A percentile compares a stretch with the other conserved stretches of the same genome.
These are phyloP conservation scores for Bruguiera parviflora DNA, from an alignment of 345 rosid genomes.

Conservation along the genomic window DNA sequence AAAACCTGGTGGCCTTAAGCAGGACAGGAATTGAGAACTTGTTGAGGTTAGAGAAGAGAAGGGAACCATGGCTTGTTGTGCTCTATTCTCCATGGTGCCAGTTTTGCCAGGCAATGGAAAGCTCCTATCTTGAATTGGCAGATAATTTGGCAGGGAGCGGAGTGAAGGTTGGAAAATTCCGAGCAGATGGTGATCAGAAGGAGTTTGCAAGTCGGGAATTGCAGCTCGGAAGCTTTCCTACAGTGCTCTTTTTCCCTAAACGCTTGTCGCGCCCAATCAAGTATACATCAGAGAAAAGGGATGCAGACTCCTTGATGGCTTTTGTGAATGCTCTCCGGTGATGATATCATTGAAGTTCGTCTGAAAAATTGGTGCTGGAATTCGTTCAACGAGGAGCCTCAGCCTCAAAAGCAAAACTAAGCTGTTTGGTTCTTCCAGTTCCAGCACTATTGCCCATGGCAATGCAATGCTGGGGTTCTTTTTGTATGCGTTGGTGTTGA, in stretches of 20 bases:
- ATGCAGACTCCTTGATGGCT: constrained; percentile 75
- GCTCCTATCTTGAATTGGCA: constrained; percentile 63
- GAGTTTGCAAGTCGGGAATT: constrained; percentile 70
- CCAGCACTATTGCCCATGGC: neutral
- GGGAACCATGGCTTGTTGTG: constrained; percentile 85
- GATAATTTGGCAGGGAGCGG: constrained; percentile 68
- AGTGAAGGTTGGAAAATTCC: constrained; percentile 81
- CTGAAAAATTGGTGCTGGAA: neutral
- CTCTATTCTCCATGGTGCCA: constrained; percentile 97
- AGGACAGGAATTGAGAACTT: constrained; percentile 80
- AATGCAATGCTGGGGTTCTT: neutral
- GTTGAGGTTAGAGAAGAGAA: constrained; percentile 51
- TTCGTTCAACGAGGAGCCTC: neutral
- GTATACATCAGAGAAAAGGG: constrained; percentile 85
- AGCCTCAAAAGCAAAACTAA: neutral
- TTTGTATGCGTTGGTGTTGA: constrained; percentile 8
- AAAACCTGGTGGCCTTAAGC: constrained; percentile 54
- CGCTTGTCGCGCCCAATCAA: constrained; percentile 64
- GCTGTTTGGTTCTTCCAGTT: constrained; percentile 2
- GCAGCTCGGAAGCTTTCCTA: constrained; percentile 86
- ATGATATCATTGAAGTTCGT: constrained; percentile 5
- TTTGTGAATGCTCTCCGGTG: constrained; percentile 78
- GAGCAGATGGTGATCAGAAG: constrained; percentile 79
- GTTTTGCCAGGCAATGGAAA: constrained; percentile 90
- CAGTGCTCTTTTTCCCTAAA: constrained; percentile 71